Percentiles rank a stretch among this genome's conserved stretches.
Conservation (phyloP, 768 basidiomycete genomes). For the Cyclocybe cylindracea region DNA sequence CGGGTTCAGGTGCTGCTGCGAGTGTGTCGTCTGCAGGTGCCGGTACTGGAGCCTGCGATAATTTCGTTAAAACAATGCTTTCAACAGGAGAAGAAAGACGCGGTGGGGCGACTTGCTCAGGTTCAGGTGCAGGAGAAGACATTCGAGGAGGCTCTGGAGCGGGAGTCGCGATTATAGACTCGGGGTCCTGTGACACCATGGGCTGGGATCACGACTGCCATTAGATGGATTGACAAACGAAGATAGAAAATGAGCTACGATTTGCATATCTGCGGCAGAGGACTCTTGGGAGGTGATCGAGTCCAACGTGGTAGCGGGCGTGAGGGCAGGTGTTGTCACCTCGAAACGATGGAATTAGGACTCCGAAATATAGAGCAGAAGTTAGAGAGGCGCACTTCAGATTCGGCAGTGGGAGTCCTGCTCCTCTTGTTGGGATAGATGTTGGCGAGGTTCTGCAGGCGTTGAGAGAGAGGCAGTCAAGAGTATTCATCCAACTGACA, state of each 20-base stretch:
- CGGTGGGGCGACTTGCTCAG: background rate
- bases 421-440: constrained; percentile 46
- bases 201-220: constrained; percentile 3
- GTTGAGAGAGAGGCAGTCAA: background rate
- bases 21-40: background rate
- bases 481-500: constrained; percentile 26
- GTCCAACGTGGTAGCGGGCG: constrained; percentile 5
- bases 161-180: constrained; percentile 9
- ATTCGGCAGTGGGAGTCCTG: constrained; percentile 31
- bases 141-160: constrained; percentile 22
- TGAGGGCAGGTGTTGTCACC: constrained; percentile 3
- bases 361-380: background rate
- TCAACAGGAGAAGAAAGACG: background rate
- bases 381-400: constrained; percentile 8
- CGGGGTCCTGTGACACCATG: constrained; percentile 1
- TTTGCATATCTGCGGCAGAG: constrained; percentile 9
- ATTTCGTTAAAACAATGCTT: too few relatives aligned
- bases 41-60: too few relatives aligned
- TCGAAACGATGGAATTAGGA: background rate
- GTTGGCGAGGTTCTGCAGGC: constrained; percentile 42
- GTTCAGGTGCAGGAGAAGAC: constrained; percentile 19
- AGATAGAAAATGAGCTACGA: constrained; percentile 3
- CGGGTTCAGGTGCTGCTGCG: background rate
- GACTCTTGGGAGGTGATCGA: background rate
- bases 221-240: background rate